Evolutionary conservation across 176 grass and related monocot genomes (phyloP).

Genomic region (Oropetium thomaeum): DNA sequence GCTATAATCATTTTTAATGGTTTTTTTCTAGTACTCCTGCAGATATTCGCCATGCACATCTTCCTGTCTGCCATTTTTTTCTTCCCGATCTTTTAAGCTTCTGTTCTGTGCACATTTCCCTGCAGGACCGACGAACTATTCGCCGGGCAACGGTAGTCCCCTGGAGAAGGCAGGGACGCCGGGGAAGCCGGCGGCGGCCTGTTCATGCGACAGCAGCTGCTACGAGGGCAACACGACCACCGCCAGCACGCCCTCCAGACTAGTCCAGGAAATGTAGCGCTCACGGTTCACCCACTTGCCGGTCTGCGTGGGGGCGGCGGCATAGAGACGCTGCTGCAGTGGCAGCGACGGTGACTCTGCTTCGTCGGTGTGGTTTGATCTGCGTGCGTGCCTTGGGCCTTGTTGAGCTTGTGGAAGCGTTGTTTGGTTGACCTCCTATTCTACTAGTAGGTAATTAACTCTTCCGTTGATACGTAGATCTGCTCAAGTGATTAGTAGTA

Average conservation of each 20-base stretch:
- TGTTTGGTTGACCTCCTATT: not conserved
- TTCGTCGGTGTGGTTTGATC: constrained; percentile 16
- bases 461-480: constrained; percentile 17
- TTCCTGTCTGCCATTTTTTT: not conserved
- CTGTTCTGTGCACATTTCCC: not conserved
- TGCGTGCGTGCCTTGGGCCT: not conserved
- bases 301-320: not conserved
- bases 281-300: not conserved
- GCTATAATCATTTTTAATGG: not conserved
- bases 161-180: constrained; percentile 44
- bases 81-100: not conserved
- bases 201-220: constrained; percentile 45
- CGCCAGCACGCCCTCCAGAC: constrained; percentile 44
- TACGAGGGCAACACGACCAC: constrained; percentile 59
- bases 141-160: constrained; percentile 48
- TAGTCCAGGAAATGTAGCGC: constrained; percentile 33
- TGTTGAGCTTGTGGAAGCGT: constrained; percentile 5
- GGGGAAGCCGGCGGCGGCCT: constrained; percentile 14
- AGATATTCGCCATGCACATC: not conserved
- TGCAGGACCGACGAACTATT: constrained; percentile 62
- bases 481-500: constrained; percentile 21
- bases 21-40: not conserved
- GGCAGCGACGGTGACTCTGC: too few relatives aligned
- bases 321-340: too few relatives aligned
- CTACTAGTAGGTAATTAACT: too few relatives aligned